These are phyloP conservation scores for Lipomyces orientalis DNA, from an alignment of 805 yeast species.

Conservation along the genomic window DNA sequence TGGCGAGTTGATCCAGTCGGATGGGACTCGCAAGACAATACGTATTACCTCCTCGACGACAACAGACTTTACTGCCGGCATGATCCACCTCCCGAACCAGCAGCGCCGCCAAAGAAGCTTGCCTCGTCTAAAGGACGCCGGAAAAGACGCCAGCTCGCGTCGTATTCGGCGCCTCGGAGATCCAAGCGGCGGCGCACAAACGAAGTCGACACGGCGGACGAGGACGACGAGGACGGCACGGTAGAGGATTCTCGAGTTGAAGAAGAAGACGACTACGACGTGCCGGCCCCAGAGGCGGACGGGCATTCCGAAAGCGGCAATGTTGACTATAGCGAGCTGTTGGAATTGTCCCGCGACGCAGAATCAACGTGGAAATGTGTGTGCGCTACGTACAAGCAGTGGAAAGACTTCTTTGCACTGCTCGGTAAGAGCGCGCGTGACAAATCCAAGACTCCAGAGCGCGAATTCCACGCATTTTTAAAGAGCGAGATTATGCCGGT, in stretches of 20 bases:
- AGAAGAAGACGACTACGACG: constrained; percentile 15
- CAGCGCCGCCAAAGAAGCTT: constrained; percentile 21
- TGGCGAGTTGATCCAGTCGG: constrained; percentile 46
- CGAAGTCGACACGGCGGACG: constrained; percentile 30
- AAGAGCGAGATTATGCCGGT: constrained; percentile 42
- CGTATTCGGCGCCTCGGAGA: constrained; percentile 25
- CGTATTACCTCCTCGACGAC: constrained; percentile 47
- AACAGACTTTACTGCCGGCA: constrained; percentile 43
- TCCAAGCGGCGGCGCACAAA: constrained; percentile 26
- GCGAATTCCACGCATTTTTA: constrained; percentile 36
- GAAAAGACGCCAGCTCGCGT: constrained; percentile 24
- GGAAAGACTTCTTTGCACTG: constrained; percentile 39
- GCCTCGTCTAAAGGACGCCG: constrained; percentile 12
- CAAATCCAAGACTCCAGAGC: constrained; percentile 31
- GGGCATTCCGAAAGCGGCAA: neutral
- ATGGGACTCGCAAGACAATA: constrained; percentile 39
- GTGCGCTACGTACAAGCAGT: constrained; percentile 42
- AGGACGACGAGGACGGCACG: constrained; percentile 24
- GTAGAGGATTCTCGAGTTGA: neutral
- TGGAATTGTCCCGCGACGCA: constrained; percentile 31
- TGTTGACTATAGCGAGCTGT: constrained; percentile 17
- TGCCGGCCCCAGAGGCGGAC: constrained; percentile 12
- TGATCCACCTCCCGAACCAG: constrained; percentile 17
- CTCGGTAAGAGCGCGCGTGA: constrained; percentile 35
- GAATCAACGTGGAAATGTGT: constrained; percentile 44